These are phyloP conservation scores for Prunus campanulata DNA, from an alignment of 306 rosid species.

Conservation along the genomic window DNA sequence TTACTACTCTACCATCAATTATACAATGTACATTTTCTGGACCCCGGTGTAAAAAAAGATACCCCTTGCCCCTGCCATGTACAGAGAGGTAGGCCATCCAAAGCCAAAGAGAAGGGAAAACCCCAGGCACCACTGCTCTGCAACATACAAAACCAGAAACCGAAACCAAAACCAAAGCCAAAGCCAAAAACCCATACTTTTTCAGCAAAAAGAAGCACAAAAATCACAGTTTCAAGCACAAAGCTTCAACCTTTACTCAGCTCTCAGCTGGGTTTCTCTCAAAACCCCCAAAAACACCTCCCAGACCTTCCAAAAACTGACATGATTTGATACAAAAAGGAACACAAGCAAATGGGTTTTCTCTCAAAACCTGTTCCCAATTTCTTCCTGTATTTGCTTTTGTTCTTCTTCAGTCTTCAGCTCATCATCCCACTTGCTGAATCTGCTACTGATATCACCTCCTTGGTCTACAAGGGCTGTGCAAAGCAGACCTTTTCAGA, in stretches of 20 bases:
- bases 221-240: constrained; percentile 13
- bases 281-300: constrained; percentile 16
- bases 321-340: constrained; percentile 49
- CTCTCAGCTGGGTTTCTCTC: constrained; percentile 21
- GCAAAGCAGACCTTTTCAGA: constrained; percentile 77
- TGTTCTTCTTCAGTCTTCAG: constrained; percentile 22
- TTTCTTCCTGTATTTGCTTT: constrained; percentile 19
- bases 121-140: not conserved
- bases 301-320: constrained; percentile 21
- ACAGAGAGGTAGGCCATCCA: constrained; percentile 40
- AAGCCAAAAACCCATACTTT: not conserved
- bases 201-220: constrained; percentile 22
- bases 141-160: constrained; percentile 24
- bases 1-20: not conserved
- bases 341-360: constrained; percentile 56
- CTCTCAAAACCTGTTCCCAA: constrained; percentile 34
- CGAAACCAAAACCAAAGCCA: constrained; percentile 6
- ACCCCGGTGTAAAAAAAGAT: not conserved
- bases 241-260: constrained; percentile 9
- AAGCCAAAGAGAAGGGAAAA: constrained; percentile 21
- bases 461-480: constrained; percentile 87
- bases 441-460: constrained; percentile 62
- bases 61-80: constrained; percentile 29
- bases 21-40: constrained; percentile 14
- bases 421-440: constrained; percentile 36